Conservation (phyloP, 2,329 filamentous ascomycete genomes). For the Knufia fluminis region DNA sequence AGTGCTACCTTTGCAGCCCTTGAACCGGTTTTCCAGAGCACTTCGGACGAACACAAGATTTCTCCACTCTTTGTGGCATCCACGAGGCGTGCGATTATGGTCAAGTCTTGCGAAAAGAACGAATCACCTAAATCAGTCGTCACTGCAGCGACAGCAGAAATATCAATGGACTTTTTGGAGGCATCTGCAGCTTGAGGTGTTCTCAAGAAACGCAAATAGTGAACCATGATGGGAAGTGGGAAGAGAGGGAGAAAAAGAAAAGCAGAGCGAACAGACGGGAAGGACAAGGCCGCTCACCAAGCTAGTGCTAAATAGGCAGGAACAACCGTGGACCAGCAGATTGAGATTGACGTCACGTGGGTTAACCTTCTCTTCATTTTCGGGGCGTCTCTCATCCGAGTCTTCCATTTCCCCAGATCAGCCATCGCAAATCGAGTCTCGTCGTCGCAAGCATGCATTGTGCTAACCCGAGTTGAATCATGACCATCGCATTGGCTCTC, state of each 20-base stretch:
- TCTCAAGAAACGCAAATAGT: constrained; percentile 62
- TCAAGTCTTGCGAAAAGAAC: constrained; percentile 45
- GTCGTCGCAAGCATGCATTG: neutral
- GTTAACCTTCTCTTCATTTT: neutral
- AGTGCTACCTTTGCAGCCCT: constrained; percentile 37
- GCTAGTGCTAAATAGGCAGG: neutral
- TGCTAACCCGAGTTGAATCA: neutral
- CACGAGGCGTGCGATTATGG: constrained; percentile 25
- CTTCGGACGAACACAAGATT: constrained; percentile 33
- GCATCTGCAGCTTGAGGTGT: constrained; percentile 43
- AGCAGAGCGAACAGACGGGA: neutral
- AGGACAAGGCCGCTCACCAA: neutral
- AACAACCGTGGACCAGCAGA: neutral
- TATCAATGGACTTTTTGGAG: constrained; percentile 30
- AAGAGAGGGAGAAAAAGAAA: neutral
- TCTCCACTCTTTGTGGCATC: constrained; percentile 23
- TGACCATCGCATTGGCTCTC: neutral
- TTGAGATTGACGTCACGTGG: constrained; percentile 3
- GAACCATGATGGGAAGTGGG: constrained; percentile 37
- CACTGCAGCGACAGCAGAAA: constrained; percentile 51
- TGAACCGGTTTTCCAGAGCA: constrained; percentile 38
- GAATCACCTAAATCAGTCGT: constrained; percentile 61
- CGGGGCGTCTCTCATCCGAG: neutral
- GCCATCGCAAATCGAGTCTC: neutral
- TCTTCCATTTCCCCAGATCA: neutral